Conservation (phyloP, 1,284 basidiomycete genomes). For the Trametes versicolor region DNA sequence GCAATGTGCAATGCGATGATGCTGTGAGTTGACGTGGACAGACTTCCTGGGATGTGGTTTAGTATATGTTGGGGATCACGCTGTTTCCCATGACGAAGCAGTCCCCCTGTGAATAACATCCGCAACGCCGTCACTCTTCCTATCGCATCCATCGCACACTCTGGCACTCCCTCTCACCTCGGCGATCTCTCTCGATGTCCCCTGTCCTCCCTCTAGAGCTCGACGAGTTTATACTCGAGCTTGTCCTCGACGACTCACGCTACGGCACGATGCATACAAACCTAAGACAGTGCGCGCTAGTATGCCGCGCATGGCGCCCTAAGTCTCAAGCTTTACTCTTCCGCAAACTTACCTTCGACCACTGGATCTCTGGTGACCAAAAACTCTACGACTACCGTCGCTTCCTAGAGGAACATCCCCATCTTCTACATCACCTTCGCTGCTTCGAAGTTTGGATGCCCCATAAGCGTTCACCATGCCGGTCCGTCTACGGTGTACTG, state of each 20-base stretch:
- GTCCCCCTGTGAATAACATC: no score
- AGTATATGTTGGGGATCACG: no score
- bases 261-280: neutral
- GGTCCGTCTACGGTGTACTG: neutral
- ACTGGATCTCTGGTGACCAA: neutral
- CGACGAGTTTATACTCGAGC: neutral
- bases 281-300: neutral
- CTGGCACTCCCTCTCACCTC: no score
- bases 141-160: no score
- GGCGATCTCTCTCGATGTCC: neutral
- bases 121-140: no score
- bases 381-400: neutral
- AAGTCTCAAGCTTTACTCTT: neutral
- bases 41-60: no score
- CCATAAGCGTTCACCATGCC: neutral
- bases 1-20: no score
- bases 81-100: no score
- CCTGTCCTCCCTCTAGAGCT: neutral
- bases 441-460: neutral
- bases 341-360: neutral
- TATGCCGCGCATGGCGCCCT: neutral
- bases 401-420: neutral
- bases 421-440: neutral
- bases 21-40: no score
- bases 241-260: neutral